Base-by-base conservation (phyloP, 1,139 yeast genomes). In the Maudiozyma humilis region DNA sequence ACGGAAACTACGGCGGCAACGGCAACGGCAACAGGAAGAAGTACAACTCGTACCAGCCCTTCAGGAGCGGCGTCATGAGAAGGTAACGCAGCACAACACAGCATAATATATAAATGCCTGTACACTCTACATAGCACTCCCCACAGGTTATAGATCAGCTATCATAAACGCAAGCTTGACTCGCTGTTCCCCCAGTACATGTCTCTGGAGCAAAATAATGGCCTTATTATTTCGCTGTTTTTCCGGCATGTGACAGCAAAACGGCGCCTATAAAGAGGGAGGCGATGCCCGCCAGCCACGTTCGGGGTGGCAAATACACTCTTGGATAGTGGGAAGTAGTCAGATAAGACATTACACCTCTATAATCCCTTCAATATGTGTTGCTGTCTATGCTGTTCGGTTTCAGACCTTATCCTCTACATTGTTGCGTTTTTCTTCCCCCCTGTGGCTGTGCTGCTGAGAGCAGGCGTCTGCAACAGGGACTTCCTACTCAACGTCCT, bases 401-500 rank as follows among this genome's bases (percentile, higher is more conserved):
- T 54, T 8, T 57, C 64, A n/a, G 65, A 61, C 44, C 41, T 57
- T 31, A 48, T 59, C 14, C 50, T 61, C 5, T 59, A 57, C 42
- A 33, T 61, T 12, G 50, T 60, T 18, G 65, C 65, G 4, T 36
- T 60, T 31, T 48, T 61, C 19, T 52, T 63, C 40, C 66, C 66
- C 5, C 66, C 66, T 1, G 50, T 57, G 12, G 65, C 65, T 5
- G 66, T 63, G 3, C 38, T 56, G 13, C 44, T 62, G 14, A 48
- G 65, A 37, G 53, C 64, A 25, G 66, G 66, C 7, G 38, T 52
- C 13, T 60, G 51, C 40, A 62, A 66, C 3, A 47, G 55, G 17
- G 66, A 62, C 43, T 49, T 82, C 51, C 71, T 81, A 64, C 78
- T 89, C 56, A 89, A 88, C 64, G 70, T 87, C 40, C 73, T 86